phyloP scores from a whole-genome alignment of 768 basidiomycete species.

The Pleurotus tuoliensis region DNA sequence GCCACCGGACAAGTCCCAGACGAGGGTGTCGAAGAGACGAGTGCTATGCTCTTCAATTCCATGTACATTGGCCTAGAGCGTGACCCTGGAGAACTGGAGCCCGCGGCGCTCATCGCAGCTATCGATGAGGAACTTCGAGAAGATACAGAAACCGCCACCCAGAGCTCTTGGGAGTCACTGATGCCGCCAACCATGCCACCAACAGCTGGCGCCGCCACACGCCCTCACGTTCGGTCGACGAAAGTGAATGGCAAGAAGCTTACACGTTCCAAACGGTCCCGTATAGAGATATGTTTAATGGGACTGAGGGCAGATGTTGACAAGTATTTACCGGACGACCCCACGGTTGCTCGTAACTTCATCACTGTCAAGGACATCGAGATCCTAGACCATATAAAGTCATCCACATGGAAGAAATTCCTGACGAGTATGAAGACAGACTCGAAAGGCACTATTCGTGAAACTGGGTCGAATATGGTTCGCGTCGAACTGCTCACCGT shows the following conservation, averaged over 20 bases:
- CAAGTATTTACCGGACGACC: constrained; percentile 50
- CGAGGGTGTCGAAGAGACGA: constrained; percentile 65
- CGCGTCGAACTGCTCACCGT: constrained; percentile 75
- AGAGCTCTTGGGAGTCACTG: constrained; percentile 92
- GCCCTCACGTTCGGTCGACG: constrained; percentile 32
- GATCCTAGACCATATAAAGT: constrained; percentile 96
- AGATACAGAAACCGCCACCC: constrained; percentile 66
- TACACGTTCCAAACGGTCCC: constrained; percentile 69
- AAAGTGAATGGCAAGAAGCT: constrained; percentile 57
- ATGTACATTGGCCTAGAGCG: constrained; percentile 89
- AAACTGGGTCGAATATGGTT: constrained; percentile 94
- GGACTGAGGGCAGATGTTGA: constrained; percentile 67
- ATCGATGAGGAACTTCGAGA: constrained; percentile 90
- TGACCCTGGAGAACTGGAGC: constrained; percentile 70
- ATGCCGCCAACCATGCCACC: constrained; percentile 32
- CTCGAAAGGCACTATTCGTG: constrained; percentile 82
- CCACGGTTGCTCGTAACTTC: constrained; percentile 62
- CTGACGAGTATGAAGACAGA: constrained; percentile 82
- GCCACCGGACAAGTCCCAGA: constrained; percentile 88
- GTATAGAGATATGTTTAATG: constrained; percentile 79
- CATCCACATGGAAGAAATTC: constrained; percentile 98
- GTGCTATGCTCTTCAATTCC: constrained; percentile 86
- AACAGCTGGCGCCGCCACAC: constrained; percentile 23
- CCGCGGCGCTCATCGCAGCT: constrained; percentile 76
- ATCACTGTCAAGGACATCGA: constrained; percentile 72